These are phyloP conservation scores for Neurospora sp. DNA, from an alignment of 495 filamentous ascomycete genomes.

Conservation along the genomic window DNA sequence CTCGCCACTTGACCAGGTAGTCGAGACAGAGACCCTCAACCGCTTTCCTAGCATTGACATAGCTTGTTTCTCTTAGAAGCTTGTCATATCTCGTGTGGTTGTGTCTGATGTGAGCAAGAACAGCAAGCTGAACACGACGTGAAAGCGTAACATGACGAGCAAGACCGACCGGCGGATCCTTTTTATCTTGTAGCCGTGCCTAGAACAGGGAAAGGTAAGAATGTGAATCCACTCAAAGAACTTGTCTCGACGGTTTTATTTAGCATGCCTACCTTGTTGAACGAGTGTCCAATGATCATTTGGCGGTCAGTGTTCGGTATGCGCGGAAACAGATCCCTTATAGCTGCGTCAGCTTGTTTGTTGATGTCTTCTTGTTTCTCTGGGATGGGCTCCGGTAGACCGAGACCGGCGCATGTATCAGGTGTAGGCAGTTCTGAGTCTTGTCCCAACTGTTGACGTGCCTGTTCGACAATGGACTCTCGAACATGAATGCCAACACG, in stretches of 20 bases:
- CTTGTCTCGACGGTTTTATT: not conserved
- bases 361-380: slow-evolving; percentile 55
- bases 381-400: slow-evolving; percentile 41
- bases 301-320: slow-evolving; percentile 72
- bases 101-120: slow-evolving; percentile 79
- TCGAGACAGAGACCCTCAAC: slow-evolving; percentile 64
- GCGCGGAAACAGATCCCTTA: slow-evolving; percentile 76
- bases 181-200: slow-evolving; percentile 24
- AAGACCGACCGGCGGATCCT: slow-evolving; percentile 50
- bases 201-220: slow-evolving; percentile 1
- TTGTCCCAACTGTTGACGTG: slow-evolving; percentile 22
- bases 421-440: slow-evolving; percentile 8
- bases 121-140: slow-evolving; percentile 70
- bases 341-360: slow-evolving; percentile 58
- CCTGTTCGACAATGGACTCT: slow-evolving; percentile 39
- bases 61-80: slow-evolving; percentile 53
- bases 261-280: slow-evolving; percentile 54
- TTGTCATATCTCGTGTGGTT: slow-evolving; percentile 78
- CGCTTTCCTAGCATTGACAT: slow-evolving; percentile 55
- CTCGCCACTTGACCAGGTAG: slow-evolving; percentile 76
- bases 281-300: slow-evolving; percentile 70
- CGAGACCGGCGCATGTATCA: slow-evolving; percentile 14
- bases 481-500: slow-evolving; percentile 73
- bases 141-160: slow-evolving; percentile 54
- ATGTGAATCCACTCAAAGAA: not conserved